A percentile compares a stretch with the other conserved stretches of the same genome.
Evolutionary conservation across 176 grass and related monocot species (phyloP).

Genomic region (Aegilops bicornis): DNA sequence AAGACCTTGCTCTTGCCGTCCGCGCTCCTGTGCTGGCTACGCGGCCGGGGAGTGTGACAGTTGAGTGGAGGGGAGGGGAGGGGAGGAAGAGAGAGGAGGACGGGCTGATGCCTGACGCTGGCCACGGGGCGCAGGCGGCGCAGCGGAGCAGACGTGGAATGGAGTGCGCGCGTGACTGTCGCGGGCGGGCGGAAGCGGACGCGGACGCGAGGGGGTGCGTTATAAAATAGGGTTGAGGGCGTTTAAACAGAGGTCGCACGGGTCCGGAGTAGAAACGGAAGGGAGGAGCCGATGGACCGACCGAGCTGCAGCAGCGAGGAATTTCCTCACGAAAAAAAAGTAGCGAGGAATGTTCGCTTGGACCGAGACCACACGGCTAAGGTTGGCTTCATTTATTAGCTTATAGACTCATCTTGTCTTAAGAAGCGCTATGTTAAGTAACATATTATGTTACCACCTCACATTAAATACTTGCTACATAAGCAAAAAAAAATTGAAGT

Average conservation of each 20-base stretch:
- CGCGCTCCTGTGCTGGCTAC: background rate
- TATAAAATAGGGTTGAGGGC: conserved; percentile 36
- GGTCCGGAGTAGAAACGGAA: conserved; percentile 40
- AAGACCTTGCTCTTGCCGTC: background rate
- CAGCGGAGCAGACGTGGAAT: conserved; percentile 14
- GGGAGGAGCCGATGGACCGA: too few species aligned
- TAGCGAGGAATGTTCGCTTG: conserved; percentile 38
- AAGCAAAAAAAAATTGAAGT: too few species aligned
- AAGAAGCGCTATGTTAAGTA: too few species aligned
- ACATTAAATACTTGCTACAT: too few species aligned
- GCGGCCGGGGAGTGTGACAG: background rate
- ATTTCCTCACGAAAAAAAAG: background rate
- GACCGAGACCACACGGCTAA: conserved; percentile 5
- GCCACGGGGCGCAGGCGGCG: conserved; percentile 15
- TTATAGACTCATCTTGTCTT: too few species aligned
- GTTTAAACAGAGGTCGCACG: conserved; percentile 34
- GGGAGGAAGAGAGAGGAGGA: background rate
- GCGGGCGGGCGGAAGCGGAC: background rate
- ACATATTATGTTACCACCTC: too few species aligned
- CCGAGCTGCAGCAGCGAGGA: background rate
- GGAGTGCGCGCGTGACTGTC: conserved; percentile 23
- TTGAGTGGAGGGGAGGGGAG: background rate
- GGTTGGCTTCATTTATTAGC: background rate
- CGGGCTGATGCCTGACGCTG: background rate
- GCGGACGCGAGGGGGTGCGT: conserved; percentile 37